Conservation (phyloP, 495 filamentous ascomycete genomes). For the Trichocladium uniseriatum region DNA sequence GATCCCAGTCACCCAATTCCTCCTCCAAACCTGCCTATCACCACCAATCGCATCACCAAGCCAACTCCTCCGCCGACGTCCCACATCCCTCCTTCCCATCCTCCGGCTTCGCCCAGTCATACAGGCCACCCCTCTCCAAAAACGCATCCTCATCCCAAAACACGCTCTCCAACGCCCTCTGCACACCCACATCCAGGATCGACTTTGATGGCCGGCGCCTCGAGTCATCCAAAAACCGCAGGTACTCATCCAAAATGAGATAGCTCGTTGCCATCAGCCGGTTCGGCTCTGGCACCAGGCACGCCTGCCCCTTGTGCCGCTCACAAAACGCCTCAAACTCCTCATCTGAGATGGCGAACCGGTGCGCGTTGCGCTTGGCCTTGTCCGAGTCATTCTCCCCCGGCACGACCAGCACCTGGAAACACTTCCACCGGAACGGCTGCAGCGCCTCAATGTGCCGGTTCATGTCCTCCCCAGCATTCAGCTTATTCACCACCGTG, state of each 20-base stretch:
- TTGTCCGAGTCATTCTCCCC: slow-evolving; percentile 45
- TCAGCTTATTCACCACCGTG: slow-evolving; percentile 45
- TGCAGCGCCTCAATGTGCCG: slow-evolving; percentile 29
- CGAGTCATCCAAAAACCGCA: slow-evolving; percentile 46
- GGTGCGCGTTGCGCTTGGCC: slow-evolving; percentile 37
- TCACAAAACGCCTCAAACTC: slow-evolving; percentile 42
- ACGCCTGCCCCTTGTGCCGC: slow-evolving; percentile 33
- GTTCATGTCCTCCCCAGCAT: slow-evolving; percentile 49
- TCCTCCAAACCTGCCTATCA: too few relatives aligned
- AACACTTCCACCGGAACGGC: slow-evolving; percentile 52
- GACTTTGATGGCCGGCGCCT: slow-evolving; percentile 30
- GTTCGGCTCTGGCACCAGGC: slow-evolving; percentile 44
- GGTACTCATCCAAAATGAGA: slow-evolving; percentile 47
- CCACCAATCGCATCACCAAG: too few relatives aligned
- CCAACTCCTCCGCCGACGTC: not conserved
- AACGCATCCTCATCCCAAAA: slow-evolving; percentile 46
- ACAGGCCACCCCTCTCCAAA: slow-evolving; percentile 39
- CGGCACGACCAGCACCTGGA: slow-evolving; percentile 47
- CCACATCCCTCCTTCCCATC: not conserved
- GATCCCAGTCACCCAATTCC: too few relatives aligned
- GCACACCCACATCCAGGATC: slow-evolving; percentile 46
- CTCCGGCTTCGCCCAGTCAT: slow-evolving; percentile 37
- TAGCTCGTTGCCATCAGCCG: slow-evolving; percentile 44
- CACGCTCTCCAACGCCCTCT: slow-evolving; percentile 38
- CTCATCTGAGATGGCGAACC: slow-evolving; percentile 41